phyloP scores from a whole-genome alignment of 768 basidiomycete genomes.

The Tricholoma terreum region DNA sequence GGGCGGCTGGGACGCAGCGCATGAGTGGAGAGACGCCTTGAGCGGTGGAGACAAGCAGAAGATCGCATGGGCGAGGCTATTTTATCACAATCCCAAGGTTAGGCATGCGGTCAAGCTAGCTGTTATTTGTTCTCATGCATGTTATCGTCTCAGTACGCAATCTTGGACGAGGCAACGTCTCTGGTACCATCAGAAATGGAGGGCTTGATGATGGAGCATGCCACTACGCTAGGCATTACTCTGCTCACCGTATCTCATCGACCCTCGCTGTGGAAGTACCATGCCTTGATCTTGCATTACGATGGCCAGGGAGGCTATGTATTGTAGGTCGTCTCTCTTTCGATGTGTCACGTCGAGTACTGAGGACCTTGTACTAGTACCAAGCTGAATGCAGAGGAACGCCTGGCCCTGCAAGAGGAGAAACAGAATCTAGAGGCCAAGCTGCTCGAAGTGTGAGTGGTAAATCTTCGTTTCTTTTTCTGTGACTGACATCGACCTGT shows the following conservation, averaged over 20 bases:
- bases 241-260: constrained; percentile 94
- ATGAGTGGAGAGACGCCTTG: constrained; percentile 91
- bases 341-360: neutral
- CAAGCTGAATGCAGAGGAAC: constrained; percentile 83
- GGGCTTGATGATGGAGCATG: constrained; percentile 92
- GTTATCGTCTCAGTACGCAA: constrained; percentile 67
- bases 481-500: constrained; percentile 9
- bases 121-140: neutral
- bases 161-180: constrained; percentile 94
- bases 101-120: constrained; percentile 12
- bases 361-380: constrained; percentile 48
- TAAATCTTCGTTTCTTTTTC: neutral
- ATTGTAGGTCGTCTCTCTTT: constrained; percentile 55
- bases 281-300: constrained; percentile 84
- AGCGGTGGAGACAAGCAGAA: constrained; percentile 97
- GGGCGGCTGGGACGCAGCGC: constrained; percentile 90
- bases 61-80: constrained; percentile 94
- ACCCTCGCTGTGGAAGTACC: constrained; percentile 91
- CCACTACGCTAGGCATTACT: constrained; percentile 83
- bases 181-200: constrained; percentile 92
- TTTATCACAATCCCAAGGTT: constrained; percentile 93
- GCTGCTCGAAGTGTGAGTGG: constrained; percentile 78
- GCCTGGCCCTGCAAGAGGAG: constrained; percentile 90
- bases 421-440: constrained; percentile 86
- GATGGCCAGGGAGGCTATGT: constrained; percentile 95